A percentile compares a stretch with the other conserved stretches of the same genome.
Evolutionary conservation across 176 grass and related monocot genomes (phyloP).

Genomic region (Carex cristatella): DNA sequence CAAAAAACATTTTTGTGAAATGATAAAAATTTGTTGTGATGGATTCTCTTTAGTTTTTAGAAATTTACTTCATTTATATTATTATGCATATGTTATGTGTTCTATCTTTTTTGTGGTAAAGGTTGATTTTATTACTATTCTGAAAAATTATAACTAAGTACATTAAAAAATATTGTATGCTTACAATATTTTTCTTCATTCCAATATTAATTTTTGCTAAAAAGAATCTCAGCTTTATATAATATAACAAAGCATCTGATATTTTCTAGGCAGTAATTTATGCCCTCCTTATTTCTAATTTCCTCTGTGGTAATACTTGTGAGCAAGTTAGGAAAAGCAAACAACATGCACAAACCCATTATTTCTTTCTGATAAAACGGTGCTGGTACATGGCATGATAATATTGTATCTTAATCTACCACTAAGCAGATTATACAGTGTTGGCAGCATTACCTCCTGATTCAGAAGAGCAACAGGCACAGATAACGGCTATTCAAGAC

Average conservation of each 20-base stretch:
- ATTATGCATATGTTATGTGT: neutral
- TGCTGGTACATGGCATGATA: neutral
- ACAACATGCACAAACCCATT: neutral
- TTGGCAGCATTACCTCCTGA: constrained; percentile 57
- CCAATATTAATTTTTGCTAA: neutral
- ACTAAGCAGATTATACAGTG: constrained; percentile 57
- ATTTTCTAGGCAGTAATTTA: neutral
- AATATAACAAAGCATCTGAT: neutral
- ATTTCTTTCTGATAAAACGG: neutral
- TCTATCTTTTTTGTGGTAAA: neutral
- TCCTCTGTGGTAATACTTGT: neutral
- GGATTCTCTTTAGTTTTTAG: neutral
- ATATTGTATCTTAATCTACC: neutral
- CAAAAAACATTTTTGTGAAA: neutral
- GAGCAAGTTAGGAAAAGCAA: neutral
- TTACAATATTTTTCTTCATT: neutral
- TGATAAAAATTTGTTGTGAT: neutral
- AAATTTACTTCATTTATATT: neutral
- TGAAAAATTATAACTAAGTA: neutral
- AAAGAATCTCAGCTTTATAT: neutral
- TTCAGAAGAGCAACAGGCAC: constrained; percentile 81
- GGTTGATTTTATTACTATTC: neutral
- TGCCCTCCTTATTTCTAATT: neutral
- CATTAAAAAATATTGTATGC: neutral
- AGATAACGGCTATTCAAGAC: constrained; percentile 65